Evolutionary conservation across 352 stramenopile genomes (phyloP).

Genomic region (Phytophthora sansomeana): DNA sequence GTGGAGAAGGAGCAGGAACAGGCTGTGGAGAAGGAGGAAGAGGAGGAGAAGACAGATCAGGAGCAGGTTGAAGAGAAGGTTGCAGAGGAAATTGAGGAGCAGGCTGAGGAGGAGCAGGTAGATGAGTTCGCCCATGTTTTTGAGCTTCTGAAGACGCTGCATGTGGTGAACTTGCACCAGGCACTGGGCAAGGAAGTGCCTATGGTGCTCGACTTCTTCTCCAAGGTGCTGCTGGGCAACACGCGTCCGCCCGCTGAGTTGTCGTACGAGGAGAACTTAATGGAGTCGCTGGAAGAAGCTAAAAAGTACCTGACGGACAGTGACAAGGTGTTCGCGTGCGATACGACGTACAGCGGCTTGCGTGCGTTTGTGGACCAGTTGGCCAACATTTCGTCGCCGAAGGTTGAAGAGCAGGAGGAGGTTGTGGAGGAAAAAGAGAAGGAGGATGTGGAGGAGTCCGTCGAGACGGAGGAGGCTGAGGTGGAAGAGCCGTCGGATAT

Average conservation of each 20-base stretch:
- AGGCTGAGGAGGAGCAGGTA: conserved; percentile 22
- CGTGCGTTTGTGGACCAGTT: conserved; percentile 68
- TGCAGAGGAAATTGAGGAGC: conserved; percentile 8
- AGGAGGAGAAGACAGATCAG: conserved; percentile 14
- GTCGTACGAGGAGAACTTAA: conserved; percentile 81
- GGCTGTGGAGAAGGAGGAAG: conserved; percentile 13
- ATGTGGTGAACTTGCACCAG: conserved; percentile 82
- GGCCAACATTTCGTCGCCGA: conserved; percentile 28
- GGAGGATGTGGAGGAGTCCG: conserved; percentile 9
- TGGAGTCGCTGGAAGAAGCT: conserved; percentile 79
- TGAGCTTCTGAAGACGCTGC: conserved; percentile 80
- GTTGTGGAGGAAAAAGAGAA: conserved; percentile 7
- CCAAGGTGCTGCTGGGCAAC: conserved; percentile 84
- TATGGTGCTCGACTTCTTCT: conserved; percentile 87
- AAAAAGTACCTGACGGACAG: conserved; percentile 74
- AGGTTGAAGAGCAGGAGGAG: conserved; percentile 12
- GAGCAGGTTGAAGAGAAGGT: conserved; percentile 14
- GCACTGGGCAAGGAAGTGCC: conserved; percentile 76
- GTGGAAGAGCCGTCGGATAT: conserved; percentile 14
- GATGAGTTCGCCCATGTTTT: conserved; percentile 64
- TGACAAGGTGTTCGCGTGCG: conserved; percentile 78
- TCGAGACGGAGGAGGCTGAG: not conserved
- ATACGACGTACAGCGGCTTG: conserved; percentile 74
- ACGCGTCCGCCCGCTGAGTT: conserved; percentile 80
- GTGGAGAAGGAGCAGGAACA: conserved; percentile 24